Conservation (phyloP, 441 rosid genomes). For the Jatropha multifida region DNA sequence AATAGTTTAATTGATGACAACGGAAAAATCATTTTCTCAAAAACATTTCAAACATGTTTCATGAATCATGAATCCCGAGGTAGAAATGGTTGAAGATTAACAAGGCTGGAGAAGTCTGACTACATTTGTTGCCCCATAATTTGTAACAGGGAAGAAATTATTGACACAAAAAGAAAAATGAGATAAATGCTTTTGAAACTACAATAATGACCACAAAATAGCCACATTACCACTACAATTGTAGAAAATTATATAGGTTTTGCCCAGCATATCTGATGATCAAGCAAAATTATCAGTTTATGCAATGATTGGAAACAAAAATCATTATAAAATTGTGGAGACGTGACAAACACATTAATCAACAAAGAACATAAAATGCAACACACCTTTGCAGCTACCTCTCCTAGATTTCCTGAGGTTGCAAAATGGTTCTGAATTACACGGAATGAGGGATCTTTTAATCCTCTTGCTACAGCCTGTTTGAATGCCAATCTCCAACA, state of each 20-base stretch:
- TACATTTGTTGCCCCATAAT: background rate
- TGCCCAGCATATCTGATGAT: background rate
- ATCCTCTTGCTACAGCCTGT: slow-evolving; percentile 95
- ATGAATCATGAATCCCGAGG: background rate
- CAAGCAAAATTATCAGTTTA: background rate
- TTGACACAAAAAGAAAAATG: background rate
- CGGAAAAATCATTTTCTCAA: too few species aligned
- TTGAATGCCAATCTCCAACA: slow-evolving; percentile 23
- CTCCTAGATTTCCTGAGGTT: slow-evolving; percentile 81
- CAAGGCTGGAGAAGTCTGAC: background rate
- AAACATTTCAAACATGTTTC: background rate
- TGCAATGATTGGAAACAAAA: background rate
- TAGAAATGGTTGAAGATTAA: background rate
- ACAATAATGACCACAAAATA: background rate
- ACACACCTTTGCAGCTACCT: slow-evolving; percentile 93
- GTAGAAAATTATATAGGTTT: background rate
- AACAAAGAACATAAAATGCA: too few species aligned
- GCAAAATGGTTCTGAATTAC: slow-evolving; percentile 97
- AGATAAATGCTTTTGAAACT: background rate
- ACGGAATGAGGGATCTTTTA: slow-evolving; percentile 93
- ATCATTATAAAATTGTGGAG: background rate
- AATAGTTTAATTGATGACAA: too few species aligned
- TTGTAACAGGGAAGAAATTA: background rate
- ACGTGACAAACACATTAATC: background rate
- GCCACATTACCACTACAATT: background rate